Evolutionary conservation across 1,284 basidiomycete species (phyloP), one percentile per base, ranked within the genome.

Genomic region (Puccinia hordei): DNA sequence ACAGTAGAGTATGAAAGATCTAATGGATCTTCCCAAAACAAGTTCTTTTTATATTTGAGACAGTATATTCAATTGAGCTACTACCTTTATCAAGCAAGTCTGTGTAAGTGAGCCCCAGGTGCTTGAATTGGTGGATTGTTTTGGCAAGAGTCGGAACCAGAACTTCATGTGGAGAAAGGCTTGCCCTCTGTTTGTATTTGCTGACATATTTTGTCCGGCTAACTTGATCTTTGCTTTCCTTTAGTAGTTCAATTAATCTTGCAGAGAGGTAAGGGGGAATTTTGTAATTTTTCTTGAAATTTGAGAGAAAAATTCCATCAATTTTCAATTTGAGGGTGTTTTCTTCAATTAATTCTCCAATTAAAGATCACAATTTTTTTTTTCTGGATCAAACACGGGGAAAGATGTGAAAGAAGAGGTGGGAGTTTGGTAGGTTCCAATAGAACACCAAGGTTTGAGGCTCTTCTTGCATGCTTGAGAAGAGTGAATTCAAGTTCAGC

Each of bases 281-380:
- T 33, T 75, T 49, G 49, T 59, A 73, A 38, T 73, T 59, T 6
- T 35, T 59, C 24, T 73, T 73, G 24, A 44, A 73, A 5, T 35
- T 46, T 30, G 61, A 24, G 4, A 65, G n/a, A 51, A 65, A 65
- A 46, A 33, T 44, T n/a, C n/a, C n/a, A n/a, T n/a, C n/a, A n/a
- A 27, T 76, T n/a, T 8, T 65, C 49, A n/a, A 76, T 65, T 51
- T 27, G 2, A 22, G 1, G 30, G 22, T n/a, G 22, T 57, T n/a
- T 65, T 75, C 73, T 65, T 75, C 73, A 63, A 19, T 51, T n/a
- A 75, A 65, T 24, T 75, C 12, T 24, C 73, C 73, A 65, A 65
- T 59, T 35, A 75, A 51, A 35, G 59, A 75, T 75, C 44, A 24
- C 38, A 75, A 44, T 53, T 75, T 75, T 33, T n/a, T 75, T 75